Percentiles rank a stretch among this genome's conserved stretches.
Evolutionary conservation across 768 basidiomycete species (phyloP).

Genomic region (Clitopilus passeckerianus): DNA sequence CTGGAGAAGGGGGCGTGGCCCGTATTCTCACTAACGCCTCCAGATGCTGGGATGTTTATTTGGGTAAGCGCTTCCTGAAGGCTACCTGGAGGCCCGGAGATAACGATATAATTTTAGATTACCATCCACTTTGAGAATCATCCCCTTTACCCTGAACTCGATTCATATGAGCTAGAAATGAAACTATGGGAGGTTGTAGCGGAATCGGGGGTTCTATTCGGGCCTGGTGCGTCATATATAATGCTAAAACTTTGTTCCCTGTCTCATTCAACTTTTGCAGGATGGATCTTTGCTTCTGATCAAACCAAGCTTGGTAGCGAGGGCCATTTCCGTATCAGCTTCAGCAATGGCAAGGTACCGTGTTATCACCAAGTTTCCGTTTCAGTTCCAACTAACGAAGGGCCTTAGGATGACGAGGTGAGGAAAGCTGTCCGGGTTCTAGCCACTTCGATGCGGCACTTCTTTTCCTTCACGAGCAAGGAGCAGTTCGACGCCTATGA

Average conservation of each 20-base stretch:
- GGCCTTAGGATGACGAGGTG: conserved; percentile 29
- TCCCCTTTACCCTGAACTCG: conserved; percentile 33
- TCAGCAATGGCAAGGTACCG: conserved; percentile 47
- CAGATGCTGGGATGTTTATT: conserved; percentile 80
- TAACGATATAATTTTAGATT: conserved; percentile 32
- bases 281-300: conserved; percentile 37
- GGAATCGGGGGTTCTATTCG: conserved; percentile 57
- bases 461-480: not conserved
- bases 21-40: conserved; percentile 68
- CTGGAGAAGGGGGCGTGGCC: conserved; percentile 13
- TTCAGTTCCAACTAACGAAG: not conserved
- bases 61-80: conserved; percentile 41
- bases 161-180: conserved; percentile 42
- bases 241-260: not conserved
- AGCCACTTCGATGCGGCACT: conserved; percentile 10
- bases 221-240: conserved; percentile 40
- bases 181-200: conserved; percentile 59
- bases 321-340: conserved; percentile 56
- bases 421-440: conserved; percentile 46
- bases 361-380: not conserved
- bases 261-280: conserved; percentile 10
- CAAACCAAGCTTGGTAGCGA: conserved; percentile 14
- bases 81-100: not conserved
- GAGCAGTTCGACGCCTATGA: not conserved
- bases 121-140: conserved; percentile 58